Percentiles rank a stretch among this genome's conserved stretches.
Evolutionary conservation across 176 grass and related monocot species (phyloP).

Genomic region (Themeda triandra): DNA sequence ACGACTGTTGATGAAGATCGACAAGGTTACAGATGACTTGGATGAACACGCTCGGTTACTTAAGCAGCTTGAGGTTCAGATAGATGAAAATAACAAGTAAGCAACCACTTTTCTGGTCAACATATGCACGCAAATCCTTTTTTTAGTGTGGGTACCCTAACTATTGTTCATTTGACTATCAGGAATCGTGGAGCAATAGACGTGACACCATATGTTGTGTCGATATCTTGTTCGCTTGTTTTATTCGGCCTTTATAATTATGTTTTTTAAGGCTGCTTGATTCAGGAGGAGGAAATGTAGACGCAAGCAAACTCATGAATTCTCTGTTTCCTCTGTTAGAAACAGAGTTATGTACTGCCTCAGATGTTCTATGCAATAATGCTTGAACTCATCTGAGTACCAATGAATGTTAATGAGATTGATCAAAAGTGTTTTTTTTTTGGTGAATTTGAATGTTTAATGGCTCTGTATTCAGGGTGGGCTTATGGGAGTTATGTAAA

Average conservation of each 20-base stretch:
- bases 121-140: not conserved
- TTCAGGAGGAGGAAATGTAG: not conserved
- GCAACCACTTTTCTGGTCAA: not conserved
- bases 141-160: too few species aligned
- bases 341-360: too few species aligned
- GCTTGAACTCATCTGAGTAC: too few species aligned
- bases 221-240: not conserved
- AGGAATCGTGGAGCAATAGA: not conserved
- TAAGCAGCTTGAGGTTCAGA: not conserved
- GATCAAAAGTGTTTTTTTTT: too few species aligned
- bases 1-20: not conserved
- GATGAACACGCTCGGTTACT: not conserved
- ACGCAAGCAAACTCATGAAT: not conserved
- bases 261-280: not conserved
- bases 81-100: slow-evolving; percentile 5
- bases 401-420: too few species aligned
- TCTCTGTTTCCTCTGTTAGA: too few species aligned
- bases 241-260: not conserved
- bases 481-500: too few species aligned
- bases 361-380: too few species aligned
- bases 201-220: not conserved
- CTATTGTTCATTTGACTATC: not conserved
- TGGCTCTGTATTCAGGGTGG: too few species aligned
- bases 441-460: too few species aligned
- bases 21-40: not conserved